Evolutionary conservation across 2,329 filamentous ascomycete genomes (phyloP).

Genomic region (Cladosporium sp.): DNA sequence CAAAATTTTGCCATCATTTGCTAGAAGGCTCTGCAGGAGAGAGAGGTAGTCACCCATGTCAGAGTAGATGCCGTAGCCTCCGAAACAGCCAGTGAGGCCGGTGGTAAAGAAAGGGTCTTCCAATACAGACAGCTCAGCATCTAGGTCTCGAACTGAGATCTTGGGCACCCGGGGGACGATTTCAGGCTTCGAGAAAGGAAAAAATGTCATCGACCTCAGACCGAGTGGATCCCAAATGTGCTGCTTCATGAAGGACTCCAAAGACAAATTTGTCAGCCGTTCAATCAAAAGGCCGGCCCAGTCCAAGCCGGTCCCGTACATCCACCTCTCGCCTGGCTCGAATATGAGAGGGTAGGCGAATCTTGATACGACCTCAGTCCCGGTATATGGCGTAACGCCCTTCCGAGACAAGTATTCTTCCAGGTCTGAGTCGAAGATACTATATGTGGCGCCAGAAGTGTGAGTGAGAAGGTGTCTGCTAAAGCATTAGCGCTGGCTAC

Average conservation of each 20-base stretch:
- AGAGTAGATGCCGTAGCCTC: constrained; percentile 28
- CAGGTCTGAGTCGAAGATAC: constrained; percentile 42
- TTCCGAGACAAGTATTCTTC: constrained; percentile 41
- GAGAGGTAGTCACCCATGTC: constrained; percentile 40
- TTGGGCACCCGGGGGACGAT: constrained; percentile 19
- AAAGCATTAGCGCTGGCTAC: constrained; percentile 25
- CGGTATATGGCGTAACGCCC: constrained; percentile 15
- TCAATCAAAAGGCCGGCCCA: constrained; percentile 52
- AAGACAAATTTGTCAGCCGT: constrained; percentile 37
- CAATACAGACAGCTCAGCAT: constrained; percentile 23
- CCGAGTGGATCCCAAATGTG: constrained; percentile 44
- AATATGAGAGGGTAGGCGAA: constrained; percentile 44
- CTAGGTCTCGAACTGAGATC: constrained; percentile 18
- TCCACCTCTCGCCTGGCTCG: constrained; percentile 50
- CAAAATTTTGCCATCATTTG: constrained; percentile 47
- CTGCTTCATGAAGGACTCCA: constrained; percentile 42
- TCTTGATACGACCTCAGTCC: constrained; percentile 38
- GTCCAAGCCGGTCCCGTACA: constrained; percentile 46
- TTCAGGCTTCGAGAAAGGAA: constrained; percentile 17
- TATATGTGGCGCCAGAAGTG: constrained; percentile 42
- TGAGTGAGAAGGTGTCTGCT: constrained; percentile 38
- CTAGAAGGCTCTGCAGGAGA: constrained; percentile 43
- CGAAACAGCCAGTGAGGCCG: constrained; percentile 28
- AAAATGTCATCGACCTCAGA: constrained; percentile 32
- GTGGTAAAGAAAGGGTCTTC: no score